Evolutionary conservation across 2,329 filamentous ascomycete species (phyloP).

Genomic region (Akanthomyces uredinophilus): DNA sequence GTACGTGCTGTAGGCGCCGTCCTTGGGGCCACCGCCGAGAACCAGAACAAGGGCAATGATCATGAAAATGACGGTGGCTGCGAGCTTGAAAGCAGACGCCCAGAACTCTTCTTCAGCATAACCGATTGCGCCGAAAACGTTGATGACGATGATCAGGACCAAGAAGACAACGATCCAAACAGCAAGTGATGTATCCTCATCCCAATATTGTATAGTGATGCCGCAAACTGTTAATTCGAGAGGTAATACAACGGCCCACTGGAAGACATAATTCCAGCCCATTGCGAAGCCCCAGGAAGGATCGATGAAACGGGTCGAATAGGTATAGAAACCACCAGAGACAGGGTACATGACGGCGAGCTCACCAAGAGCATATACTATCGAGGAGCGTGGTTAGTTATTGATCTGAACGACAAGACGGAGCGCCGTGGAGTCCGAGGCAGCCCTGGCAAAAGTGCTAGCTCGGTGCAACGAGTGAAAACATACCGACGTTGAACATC

Average conservation of each 20-base stretch:
- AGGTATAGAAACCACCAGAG: constrained; percentile 59
- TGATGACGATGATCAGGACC: constrained; percentile 43
- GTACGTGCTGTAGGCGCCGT: constrained; percentile 36
- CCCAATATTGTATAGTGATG: constrained; percentile 49
- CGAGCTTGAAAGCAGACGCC: constrained; percentile 50
- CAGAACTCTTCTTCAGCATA: constrained; percentile 54
- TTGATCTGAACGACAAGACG: background rate
- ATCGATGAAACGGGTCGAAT: constrained; percentile 56
- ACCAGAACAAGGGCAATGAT: constrained; percentile 54
- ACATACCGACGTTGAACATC: constrained; percentile 51
- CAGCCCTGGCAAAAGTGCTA: background rate
- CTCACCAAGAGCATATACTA: constrained; percentile 55
- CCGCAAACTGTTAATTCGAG: constrained; percentile 47
- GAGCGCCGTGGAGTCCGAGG: background rate
- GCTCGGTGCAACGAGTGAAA: background rate
- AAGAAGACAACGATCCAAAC: constrained; percentile 53
- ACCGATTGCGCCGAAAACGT: constrained; percentile 50
- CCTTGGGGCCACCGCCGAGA: constrained; percentile 50
- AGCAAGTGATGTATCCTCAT: constrained; percentile 37
- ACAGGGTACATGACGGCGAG: constrained; percentile 58
- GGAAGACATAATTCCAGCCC: constrained; percentile 44
- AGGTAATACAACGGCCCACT: constrained; percentile 46
- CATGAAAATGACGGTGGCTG: constrained; percentile 57
- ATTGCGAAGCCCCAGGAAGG: constrained; percentile 55
- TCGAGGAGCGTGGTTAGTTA: background rate